phyloP scores from a whole-genome alignment of 2,329 filamentous ascomycete genomes.

The Chaetomium strumarium region DNA sequence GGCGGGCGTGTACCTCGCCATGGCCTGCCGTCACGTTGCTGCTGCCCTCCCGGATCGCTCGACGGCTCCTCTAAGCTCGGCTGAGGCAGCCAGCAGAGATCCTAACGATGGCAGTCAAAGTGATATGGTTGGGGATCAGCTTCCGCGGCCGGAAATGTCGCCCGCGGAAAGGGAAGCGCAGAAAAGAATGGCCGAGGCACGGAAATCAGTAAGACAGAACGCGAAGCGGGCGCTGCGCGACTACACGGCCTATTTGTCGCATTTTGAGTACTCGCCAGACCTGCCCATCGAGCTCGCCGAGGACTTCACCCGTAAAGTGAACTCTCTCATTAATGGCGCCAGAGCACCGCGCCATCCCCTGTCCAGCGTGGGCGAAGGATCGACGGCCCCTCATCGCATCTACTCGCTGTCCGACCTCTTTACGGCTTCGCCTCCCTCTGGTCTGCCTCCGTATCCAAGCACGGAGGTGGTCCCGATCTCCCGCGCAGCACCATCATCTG shows the following conservation, averaged over 20 bases:
- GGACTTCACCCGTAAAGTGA: slow-evolving; percentile 52
- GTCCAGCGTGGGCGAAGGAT: slow-evolving; percentile 2
- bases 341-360: slow-evolving; percentile 35
- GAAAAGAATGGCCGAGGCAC: slow-evolving; percentile 47
- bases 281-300: slow-evolving; percentile 55
- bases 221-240: slow-evolving; percentile 73
- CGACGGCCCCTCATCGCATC: slow-evolving; percentile 32
- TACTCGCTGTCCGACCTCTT: slow-evolving; percentile 60
- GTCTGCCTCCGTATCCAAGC: slow-evolving; percentile 62
- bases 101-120: neutral
- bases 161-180: slow-evolving; percentile 43
- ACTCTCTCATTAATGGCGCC: slow-evolving; percentile 46
- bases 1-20: slow-evolving; percentile 63
- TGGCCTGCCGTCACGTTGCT: slow-evolving; percentile 62
- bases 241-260: slow-evolving; percentile 64
- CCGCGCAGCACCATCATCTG: slow-evolving; percentile 25
- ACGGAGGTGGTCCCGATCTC: slow-evolving; percentile 30
- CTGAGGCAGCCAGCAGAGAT: neutral
- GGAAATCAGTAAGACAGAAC: slow-evolving; percentile 65
- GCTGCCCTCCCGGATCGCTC: slow-evolving; percentile 33
- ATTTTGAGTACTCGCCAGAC: slow-evolving; percentile 74
- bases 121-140: slow-evolving; percentile 18
- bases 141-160: slow-evolving; percentile 27
- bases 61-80: neutral
- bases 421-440: slow-evolving; percentile 56